phyloP scores from a whole-genome alignment of 768 basidiomycete species.

The Hortiboletus campestris region DNA sequence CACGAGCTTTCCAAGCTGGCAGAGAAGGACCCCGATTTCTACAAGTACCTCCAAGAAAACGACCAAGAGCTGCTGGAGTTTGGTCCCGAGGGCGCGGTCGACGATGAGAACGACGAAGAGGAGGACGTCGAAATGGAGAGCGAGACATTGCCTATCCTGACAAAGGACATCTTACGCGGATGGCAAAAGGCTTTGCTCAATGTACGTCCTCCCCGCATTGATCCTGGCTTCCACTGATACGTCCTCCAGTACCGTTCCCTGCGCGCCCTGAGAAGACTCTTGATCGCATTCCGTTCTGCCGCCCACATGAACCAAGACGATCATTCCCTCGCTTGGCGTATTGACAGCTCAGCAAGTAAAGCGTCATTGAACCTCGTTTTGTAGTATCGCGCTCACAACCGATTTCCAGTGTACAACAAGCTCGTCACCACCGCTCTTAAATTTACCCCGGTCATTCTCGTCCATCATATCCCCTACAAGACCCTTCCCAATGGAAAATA shows the following conservation, averaged over 20 bases:
- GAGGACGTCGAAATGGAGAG: constrained; percentile 42
- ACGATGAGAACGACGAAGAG: constrained; percentile 47
- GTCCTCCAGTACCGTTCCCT: constrained; percentile 75
- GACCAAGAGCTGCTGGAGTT: constrained; percentile 91
- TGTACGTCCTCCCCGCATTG: constrained; percentile 40
- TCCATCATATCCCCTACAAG: constrained; percentile 88
- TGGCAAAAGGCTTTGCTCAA: constrained; percentile 93
- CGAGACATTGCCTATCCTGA: constrained; percentile 53
- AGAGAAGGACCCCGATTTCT: constrained; percentile 98
- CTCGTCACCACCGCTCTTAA: constrained; percentile 80
- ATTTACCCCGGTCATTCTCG: constrained; percentile 87
- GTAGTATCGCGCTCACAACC: not conserved
- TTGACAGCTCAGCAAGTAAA: constrained; percentile 64
- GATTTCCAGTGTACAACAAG: constrained; percentile 82
- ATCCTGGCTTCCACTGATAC: not conserved
- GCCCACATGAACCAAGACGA: constrained; percentile 87
- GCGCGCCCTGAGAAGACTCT: constrained; percentile 74
- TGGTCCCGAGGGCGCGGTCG: constrained; percentile 45
- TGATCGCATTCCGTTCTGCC: constrained; percentile 90
- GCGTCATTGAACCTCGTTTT: not conserved
- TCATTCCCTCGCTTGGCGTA: constrained; percentile 77
- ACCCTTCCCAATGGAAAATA: constrained; percentile 78
- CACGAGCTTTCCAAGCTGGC: constrained; percentile 84
- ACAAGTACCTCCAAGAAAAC: constrained; percentile 95
- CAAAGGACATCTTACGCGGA: constrained; percentile 61